phyloP scores from a whole-genome alignment of 1,139 yeast genomes.

The Fermentozyma sake region DNA sequence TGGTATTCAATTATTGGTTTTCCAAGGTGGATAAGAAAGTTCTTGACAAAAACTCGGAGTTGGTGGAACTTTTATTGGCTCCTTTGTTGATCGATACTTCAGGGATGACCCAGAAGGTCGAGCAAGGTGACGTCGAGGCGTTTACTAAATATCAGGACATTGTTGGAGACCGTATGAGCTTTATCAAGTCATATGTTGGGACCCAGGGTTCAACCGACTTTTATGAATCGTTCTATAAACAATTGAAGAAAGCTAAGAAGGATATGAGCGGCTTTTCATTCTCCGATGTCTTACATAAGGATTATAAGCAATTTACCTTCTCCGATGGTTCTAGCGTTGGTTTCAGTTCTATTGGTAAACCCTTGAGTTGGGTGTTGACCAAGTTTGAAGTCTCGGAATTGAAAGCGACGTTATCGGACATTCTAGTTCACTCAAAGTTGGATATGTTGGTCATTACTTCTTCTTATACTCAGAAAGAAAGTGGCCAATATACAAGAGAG shows the following conservation, averaged over 20 bases:
- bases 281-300: slow-evolving; percentile 67
- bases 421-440: slow-evolving; percentile 35
- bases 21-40: slow-evolving; percentile 14
- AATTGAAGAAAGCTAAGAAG: slow-evolving; percentile 52
- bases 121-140: slow-evolving; percentile 48
- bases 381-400: slow-evolving; percentile 30
- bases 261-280: slow-evolving; percentile 58
- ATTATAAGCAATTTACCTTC: slow-evolving; percentile 71
- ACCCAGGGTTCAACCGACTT: slow-evolving; percentile 2
- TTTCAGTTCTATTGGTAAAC: slow-evolving; percentile 68
- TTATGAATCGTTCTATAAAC: slow-evolving; percentile 24
- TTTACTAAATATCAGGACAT: slow-evolving; percentile 26
- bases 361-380: slow-evolving; percentile 53
- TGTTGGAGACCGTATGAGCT: slow-evolving; percentile 4
- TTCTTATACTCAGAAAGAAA: slow-evolving; percentile 44
- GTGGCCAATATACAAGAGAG: slow-evolving; percentile 51
- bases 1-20: slow-evolving; percentile 64
- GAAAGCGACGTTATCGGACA: slow-evolving; percentile 30
- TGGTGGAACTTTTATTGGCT: slow-evolving; percentile 50
- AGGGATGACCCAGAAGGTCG: slow-evolving; percentile 56
- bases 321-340: slow-evolving; percentile 49
- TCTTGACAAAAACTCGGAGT: slow-evolving; percentile 15
- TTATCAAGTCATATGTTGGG: slow-evolving; percentile 4
- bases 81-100: slow-evolving; percentile 75
- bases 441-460: slow-evolving; percentile 62